Base-by-base conservation (phyloP, 1,139 yeast genomes). In the Pichia sp. region DNA sequence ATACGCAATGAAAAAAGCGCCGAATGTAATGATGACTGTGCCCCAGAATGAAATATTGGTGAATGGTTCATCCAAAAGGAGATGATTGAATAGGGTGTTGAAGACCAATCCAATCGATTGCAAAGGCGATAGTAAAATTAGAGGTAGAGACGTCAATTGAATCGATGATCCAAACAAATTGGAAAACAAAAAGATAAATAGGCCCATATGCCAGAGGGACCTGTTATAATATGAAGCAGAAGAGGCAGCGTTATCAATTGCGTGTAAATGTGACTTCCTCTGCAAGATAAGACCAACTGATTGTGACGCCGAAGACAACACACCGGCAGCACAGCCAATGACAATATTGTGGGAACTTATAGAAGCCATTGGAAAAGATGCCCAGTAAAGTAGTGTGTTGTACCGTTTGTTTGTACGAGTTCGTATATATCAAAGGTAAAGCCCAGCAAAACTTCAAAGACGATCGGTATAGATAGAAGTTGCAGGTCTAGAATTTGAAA, bases 61-160 rank as follows among this genome's bases (percentile, higher is more conserved):
- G 61, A 85, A 84, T 0, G 69, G 69, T 58, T 88, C 96, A 16
- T 80, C 72, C 9, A 87, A 73, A 26, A 88, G 62, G 29, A 85
- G 52, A 29, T 84, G 61, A 42, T 95, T 85, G 54, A 88, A 83
- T 8, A 85, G 64, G 1, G 94, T 79, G 62, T 88, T 88, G 69
- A 88, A 87, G 3, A 87, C 90, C 34, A 88, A 71, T 0, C 96
- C 95, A 16, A 83, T 79, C 33, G 95, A 88, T 61, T 88, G 96
- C 42, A 88, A 65, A 0, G 96, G 95, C 34, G 90, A 81, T 46
- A 87, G 63, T 3, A 88, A 74, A 41, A 87, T 83, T 49, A 88
- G 68, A 0, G 96, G 96, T 38, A 88, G 68, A 1, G 95, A 84
- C 2, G 94, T 77, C 38, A 88, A 80, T 62, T 88, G 96, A 34